Percentiles rank a stretch among this genome's conserved stretches.
Conservation (phyloP, 305 asterid species). For the Fraxinus greggii region DNA sequence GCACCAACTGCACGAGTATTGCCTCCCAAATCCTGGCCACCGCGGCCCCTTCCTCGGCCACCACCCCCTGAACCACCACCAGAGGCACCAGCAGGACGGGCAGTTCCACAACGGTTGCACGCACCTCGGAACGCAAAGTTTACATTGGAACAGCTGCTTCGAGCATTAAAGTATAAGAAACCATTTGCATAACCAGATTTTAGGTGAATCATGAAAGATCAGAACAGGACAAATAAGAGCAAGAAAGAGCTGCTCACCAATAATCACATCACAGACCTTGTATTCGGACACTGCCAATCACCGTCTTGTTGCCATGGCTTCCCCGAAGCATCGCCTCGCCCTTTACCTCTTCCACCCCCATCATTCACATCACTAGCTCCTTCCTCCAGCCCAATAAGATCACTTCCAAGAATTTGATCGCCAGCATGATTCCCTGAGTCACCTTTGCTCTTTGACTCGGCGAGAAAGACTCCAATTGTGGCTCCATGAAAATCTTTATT, state of each 20-base stretch:
- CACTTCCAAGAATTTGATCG: constrained; percentile 38
- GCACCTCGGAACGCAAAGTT: constrained; percentile 98
- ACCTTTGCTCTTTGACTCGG: constrained; percentile 84
- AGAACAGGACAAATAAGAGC: constrained; percentile 31
- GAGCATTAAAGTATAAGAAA: constrained; percentile 31
- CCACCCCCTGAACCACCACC: constrained; percentile 75
- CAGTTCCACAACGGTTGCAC: constrained; percentile 97
- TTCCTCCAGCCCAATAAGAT: constrained; percentile 52
- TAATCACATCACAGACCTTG: constrained; percentile 99
- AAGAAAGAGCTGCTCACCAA: constrained; percentile 96
- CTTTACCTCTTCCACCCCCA: constrained; percentile 78
- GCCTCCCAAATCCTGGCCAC: constrained; percentile 63
- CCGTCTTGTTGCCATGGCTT: constrained; percentile 97
- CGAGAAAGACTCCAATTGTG: constrained; percentile 74
- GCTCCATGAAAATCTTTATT: constrained; percentile 93
- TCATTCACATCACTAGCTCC: constrained; percentile 50
- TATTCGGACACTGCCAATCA: constrained; percentile 91
- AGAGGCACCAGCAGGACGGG: constrained; percentile 86
- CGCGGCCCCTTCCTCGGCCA: constrained; percentile 91
- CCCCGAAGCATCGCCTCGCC: constrained; percentile 72
- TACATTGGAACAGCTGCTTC: constrained; percentile 87
- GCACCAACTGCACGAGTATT: constrained; percentile 61
- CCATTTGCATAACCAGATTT: constrained; percentile 13
- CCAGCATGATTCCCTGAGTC: constrained; percentile 38
- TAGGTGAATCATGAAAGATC: constrained; percentile 5